phyloP scores from a whole-genome alignment of 2,329 filamentous ascomycete genomes.

The Alternaria rosae region DNA sequence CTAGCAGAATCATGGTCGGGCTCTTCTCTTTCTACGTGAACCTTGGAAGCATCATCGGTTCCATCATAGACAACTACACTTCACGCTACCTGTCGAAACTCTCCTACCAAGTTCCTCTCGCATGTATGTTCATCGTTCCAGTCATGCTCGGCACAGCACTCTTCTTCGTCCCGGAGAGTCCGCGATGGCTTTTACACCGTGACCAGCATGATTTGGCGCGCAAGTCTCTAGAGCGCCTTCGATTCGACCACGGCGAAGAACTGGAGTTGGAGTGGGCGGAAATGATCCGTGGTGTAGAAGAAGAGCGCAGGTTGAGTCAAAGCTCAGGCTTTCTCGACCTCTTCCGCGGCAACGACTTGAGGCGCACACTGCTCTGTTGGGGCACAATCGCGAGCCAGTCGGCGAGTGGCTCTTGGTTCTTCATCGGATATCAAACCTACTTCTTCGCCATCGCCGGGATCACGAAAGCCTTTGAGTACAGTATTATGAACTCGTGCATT shows the following conservation, averaged over 20 bases:
- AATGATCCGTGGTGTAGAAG: constrained; percentile 36
- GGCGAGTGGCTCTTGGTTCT: constrained; percentile 58
- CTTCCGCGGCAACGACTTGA: constrained; percentile 58
- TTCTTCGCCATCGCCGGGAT: constrained; percentile 41
- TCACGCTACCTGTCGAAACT: constrained; percentile 25
- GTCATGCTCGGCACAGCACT: constrained; percentile 53
- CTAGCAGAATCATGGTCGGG: constrained; percentile 52
- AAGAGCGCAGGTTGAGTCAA: constrained; percentile 55
- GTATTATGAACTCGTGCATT: constrained; percentile 60
- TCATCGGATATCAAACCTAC: constrained; percentile 61
- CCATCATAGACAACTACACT: constrained; percentile 44
- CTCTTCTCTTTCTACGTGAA: constrained; percentile 61
- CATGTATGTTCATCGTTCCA: constrained; percentile 62
- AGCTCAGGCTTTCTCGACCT: constrained; percentile 60
- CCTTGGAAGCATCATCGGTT: constrained; percentile 58
- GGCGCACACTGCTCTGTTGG: constrained; percentile 60
- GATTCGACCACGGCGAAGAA: constrained; percentile 26
- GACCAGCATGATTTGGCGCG: constrained; percentile 23
- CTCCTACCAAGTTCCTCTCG: constrained; percentile 56
- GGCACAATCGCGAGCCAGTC: constrained; percentile 57
- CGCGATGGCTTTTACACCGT: constrained; percentile 52
- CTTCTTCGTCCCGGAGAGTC: constrained; percentile 43
- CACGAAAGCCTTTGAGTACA: constrained; percentile 55
- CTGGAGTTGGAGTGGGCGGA: constrained; percentile 39
- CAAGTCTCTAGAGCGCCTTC: constrained; percentile 22